phyloP scores from a whole-genome alignment of 2,329 filamentous ascomycete genomes.

The Alternaria rosae region DNA sequence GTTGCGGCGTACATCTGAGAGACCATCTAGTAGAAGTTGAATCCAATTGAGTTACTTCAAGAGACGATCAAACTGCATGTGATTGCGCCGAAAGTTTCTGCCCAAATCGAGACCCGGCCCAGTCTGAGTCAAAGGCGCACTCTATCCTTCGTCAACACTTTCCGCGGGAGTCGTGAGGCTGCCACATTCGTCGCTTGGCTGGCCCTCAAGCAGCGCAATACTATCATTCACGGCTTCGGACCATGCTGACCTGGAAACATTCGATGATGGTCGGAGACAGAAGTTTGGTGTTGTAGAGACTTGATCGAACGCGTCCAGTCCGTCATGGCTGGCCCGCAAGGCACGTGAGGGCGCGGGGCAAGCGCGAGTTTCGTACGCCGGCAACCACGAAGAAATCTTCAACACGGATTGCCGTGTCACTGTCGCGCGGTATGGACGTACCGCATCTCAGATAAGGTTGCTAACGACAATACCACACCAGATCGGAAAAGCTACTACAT shows the following conservation, averaged over 20 bases:
- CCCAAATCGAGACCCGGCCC: neutral
- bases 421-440: neutral
- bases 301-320: neutral
- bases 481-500: neutral
- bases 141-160: neutral
- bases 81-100: neutral
- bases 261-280: neutral
- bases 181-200: neutral
- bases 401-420: neutral
- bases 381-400: neutral
- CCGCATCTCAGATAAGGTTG: neutral
- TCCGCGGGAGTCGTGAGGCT: neutral
- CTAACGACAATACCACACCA: neutral
- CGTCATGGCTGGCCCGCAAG: neutral
- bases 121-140: neutral
- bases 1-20: neutral
- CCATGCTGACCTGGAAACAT: neutral
- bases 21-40: neutral
- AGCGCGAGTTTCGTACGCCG: neutral
- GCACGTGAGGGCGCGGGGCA: neutral
- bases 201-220: neutral
- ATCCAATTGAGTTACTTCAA: neutral
- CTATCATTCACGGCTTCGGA: neutral
- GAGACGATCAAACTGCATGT: neutral
- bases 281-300: neutral